phyloP scores from a whole-genome alignment of 164 flowering plant species.

The Chimonanthus salicifolius region DNA sequence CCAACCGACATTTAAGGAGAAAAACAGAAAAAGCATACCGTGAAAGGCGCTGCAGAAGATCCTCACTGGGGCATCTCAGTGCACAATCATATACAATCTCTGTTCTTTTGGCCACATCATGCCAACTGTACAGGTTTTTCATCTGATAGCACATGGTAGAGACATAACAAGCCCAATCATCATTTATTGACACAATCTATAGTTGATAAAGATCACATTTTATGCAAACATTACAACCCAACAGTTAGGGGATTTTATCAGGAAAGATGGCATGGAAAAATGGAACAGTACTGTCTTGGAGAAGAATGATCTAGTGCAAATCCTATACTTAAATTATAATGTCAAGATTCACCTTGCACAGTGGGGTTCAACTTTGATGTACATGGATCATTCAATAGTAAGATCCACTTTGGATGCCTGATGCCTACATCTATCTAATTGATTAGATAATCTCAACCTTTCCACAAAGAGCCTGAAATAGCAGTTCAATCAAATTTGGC shows the following conservation, averaged over 20 bases:
- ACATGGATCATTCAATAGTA: not conserved
- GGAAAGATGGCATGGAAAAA: too few species aligned
- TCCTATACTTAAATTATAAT: too few species aligned
- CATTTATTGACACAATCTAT: not conserved
- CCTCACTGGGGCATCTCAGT: conserved; percentile 56
- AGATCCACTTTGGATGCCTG: not conserved
- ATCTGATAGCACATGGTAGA: conserved; percentile 39
- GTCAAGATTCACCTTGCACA: not conserved
- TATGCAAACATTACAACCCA: not conserved
- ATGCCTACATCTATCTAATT: not conserved
- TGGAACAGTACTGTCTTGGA: too few species aligned
- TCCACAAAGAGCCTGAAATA: not conserved
- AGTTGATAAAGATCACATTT: not conserved
- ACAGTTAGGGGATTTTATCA: too few species aligned
- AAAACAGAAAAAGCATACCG: conserved; percentile 36
- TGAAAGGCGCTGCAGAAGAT: conserved; percentile 65
- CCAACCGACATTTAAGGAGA: not conserved
- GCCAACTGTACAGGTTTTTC: conserved; percentile 87
- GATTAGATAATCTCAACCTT: not conserved
- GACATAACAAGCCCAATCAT: not conserved
- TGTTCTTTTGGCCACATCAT: conserved; percentile 93
- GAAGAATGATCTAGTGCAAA: too few species aligned
- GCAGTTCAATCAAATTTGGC: not conserved
- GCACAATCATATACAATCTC: conserved; percentile 87
- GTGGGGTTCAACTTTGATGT: not conserved